Percentiles rank a stretch among this genome's conserved stretches.
These are phyloP conservation scores for Carnegiea gigantea DNA, from an alignment of 179 eudicot species.

Conservation along the genomic window DNA sequence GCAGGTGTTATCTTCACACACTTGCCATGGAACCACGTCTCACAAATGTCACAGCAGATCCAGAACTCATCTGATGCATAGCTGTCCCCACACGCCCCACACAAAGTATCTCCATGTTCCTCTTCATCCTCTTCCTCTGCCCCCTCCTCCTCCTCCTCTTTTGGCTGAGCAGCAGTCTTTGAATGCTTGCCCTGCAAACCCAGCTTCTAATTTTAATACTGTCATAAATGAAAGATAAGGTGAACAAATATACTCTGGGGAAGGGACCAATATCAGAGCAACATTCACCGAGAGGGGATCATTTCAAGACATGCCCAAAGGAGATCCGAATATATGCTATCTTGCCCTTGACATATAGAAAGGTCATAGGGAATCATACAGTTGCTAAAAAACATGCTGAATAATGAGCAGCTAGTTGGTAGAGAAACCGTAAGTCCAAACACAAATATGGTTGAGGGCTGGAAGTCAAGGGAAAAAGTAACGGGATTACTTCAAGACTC, in stretches of 20 bases:
- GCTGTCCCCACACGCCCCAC: constrained; percentile 79
- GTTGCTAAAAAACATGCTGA: no score
- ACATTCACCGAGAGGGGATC: not conserved
- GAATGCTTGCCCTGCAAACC: constrained; percentile 43
- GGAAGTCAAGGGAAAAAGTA: no score
- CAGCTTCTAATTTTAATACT: constrained; percentile 7
- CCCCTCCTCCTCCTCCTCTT: constrained; percentile 43
- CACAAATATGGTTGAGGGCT: no score
- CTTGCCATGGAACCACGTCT: constrained; percentile 90
- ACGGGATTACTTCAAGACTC: no score
- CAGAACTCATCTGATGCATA: constrained; percentile 77
- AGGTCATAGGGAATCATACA: no score
- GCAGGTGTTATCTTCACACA: constrained; percentile 94
- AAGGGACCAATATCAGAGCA: not conserved
- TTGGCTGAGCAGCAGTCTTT: constrained; percentile 27
- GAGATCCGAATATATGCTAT: no score
- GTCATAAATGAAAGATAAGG: not conserved
- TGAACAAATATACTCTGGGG: not conserved
- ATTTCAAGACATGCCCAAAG: no score
- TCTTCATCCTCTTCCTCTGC: constrained; percentile 65
- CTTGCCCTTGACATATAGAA: no score
- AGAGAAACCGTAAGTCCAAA: no score
- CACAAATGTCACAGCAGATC: constrained; percentile 94
- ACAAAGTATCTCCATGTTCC: constrained; percentile 67
- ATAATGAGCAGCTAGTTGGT: no score